Percentiles rank a stretch among this genome's conserved stretches.
phyloP scores from a whole-genome alignment of 2,329 filamentous ascomycete species.

The Aureobasidium melanogenum region DNA sequence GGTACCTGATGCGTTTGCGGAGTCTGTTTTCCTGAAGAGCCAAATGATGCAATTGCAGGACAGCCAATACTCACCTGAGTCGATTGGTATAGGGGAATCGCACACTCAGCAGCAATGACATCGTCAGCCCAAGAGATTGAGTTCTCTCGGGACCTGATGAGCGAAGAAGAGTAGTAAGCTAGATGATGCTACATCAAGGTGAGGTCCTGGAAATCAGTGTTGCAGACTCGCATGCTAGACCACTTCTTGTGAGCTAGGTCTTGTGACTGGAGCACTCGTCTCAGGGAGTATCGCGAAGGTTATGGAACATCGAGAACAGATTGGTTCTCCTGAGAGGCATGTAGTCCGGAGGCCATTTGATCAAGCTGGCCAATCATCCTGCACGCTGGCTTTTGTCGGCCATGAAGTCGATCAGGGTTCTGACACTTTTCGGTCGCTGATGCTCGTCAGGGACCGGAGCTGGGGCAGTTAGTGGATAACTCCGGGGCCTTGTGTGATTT shows the following conservation, averaged over 20 bases:
- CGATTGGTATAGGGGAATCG: neutral
- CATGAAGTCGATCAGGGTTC: neutral
- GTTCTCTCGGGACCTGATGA: too few species aligned
- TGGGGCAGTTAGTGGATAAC: neutral
- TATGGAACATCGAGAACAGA: neutral
- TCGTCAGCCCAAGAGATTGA: neutral
- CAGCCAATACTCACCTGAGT: neutral
- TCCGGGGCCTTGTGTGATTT: neutral
- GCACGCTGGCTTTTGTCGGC: neutral
- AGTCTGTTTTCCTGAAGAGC: neutral
- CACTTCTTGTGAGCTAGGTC: neutral
- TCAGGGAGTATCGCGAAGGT: neutral
- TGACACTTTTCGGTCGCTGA: neutral
- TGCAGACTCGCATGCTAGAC: neutral
- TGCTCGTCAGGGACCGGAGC: neutral
- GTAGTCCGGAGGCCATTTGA: neutral
- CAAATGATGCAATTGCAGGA: neutral
- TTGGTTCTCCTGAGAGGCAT: neutral
- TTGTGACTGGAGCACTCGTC: neutral
- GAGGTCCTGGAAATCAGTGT: neutral
- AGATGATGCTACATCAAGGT: neutral
- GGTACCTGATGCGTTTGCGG: neutral
- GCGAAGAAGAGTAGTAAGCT: neutral
- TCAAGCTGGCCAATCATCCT: neutral
- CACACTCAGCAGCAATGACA: neutral